Conservation (phyloP, 2,329 filamentous ascomycete genomes). For the Monosporascus sp. region DNA sequence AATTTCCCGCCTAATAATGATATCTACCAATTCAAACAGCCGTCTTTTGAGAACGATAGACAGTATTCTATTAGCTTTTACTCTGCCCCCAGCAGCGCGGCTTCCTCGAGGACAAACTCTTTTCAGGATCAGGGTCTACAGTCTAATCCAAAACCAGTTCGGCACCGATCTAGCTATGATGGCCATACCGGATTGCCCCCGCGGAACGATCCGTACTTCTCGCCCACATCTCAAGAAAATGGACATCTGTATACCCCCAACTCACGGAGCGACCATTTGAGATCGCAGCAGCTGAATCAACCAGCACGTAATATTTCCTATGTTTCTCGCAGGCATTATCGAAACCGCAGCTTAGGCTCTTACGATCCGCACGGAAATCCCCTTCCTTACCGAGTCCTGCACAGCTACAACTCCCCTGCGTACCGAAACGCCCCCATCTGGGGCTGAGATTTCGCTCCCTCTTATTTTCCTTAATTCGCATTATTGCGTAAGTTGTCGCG, state of each 20-base stretch:
- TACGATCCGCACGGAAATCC: constrained; percentile 22
- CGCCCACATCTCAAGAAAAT: constrained; percentile 13
- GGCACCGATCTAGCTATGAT: constrained; percentile 21
- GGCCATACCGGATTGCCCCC: constrained; percentile 10
- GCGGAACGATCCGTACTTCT: constrained; percentile 17
- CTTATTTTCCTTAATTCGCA: not conserved
- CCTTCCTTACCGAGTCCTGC: constrained; percentile 46
- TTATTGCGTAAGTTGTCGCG: not conserved
- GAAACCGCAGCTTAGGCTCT: constrained; percentile 30
- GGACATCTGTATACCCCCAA: constrained; percentile 18
- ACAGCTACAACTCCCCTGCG: constrained; percentile 55
- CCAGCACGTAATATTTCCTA: constrained; percentile 27
- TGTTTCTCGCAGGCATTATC: constrained; percentile 30
- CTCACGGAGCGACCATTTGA: constrained; percentile 22
- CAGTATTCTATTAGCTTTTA: constrained; percentile 27
- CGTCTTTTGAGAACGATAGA: constrained; percentile 24
- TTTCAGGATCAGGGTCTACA: constrained; percentile 7
- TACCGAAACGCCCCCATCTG: constrained; percentile 52
- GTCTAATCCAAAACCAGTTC: constrained; percentile 10
- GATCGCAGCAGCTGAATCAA: constrained; percentile 25
- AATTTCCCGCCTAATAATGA: constrained; percentile 24
- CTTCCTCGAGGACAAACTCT: constrained; percentile 10
- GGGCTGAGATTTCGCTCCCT: constrained; percentile 32
- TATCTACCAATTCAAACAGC: constrained; percentile 15
- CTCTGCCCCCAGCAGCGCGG: constrained; percentile 17